These are phyloP conservation scores for Camellia granthamiana DNA, from an alignment of 148 eudicot genomes.

Conservation along the genomic window DNA sequence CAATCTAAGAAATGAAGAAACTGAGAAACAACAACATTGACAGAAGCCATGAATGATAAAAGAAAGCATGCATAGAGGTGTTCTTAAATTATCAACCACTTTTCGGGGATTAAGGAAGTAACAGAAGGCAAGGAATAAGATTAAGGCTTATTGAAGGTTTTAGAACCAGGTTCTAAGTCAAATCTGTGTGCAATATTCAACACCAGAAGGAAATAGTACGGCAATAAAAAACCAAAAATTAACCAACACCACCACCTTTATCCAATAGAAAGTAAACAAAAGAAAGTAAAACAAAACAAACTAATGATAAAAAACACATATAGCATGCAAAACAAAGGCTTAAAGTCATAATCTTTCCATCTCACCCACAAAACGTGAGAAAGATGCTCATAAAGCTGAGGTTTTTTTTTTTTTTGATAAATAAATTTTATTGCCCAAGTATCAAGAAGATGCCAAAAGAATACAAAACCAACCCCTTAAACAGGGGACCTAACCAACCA, in stretches of 20 bases:
- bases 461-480: too few species aligned
- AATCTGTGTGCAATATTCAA: not conserved
- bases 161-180: not conserved
- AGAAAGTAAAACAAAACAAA: not conserved
- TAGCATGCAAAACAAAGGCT: not conserved
- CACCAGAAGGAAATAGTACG: not conserved
- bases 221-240: not conserved
- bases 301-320: not conserved
- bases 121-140: not conserved
- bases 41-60: slow-evolving; percentile 15
- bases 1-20: slow-evolving; percentile 50
- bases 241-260: not conserved
- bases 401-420: not conserved
- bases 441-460: too few species aligned
- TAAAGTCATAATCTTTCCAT: not conserved
- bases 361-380: not conserved
- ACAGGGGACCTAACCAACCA: too few species aligned
- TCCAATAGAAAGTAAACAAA: not conserved
- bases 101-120: not conserved
- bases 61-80: not conserved
- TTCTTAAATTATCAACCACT: not conserved
- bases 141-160: not conserved
- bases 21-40: not conserved
- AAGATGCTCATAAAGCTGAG: not conserved
- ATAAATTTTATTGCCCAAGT: too few species aligned